Percentiles rank a stretch among this genome's conserved stretches.
Conservation (phyloP, 257 asterid species). For the Cinchona pubescens region DNA sequence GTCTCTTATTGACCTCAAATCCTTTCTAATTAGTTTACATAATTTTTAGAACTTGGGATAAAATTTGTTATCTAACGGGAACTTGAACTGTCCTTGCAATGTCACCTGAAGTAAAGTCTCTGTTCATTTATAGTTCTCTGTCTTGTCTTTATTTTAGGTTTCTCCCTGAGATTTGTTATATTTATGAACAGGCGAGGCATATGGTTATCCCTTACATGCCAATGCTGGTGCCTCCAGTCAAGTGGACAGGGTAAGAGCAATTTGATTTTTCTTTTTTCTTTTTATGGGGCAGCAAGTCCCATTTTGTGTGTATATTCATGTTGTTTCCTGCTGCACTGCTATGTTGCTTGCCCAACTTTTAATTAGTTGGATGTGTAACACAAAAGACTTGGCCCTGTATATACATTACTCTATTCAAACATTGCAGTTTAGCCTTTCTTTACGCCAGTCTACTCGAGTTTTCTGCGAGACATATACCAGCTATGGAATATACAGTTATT, state of each 20-base stretch:
- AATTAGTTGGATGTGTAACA: not conserved
- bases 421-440: not conserved
- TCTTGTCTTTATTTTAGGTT: not conserved
- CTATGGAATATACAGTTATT: not conserved
- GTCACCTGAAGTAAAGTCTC: not conserved
- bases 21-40: not conserved
- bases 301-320: not conserved
- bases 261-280: slow-evolving; percentile 11
- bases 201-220: slow-evolving; percentile 99
- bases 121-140: not conserved
- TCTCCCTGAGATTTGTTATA: slow-evolving; percentile 27
- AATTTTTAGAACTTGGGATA: not conserved
- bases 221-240: slow-evolving; percentile 89
- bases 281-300: slow-evolving; percentile 5
- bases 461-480: too few species aligned
- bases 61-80: not conserved
- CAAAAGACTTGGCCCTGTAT: not conserved
- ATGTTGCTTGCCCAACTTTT: slow-evolving; percentile 1
- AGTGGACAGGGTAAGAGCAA: slow-evolving; percentile 80
- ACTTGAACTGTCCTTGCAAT: not conserved
- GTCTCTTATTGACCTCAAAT: too few species aligned
- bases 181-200: slow-evolving; percentile 74
- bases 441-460: not conserved
- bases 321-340: not conserved
- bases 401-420: not conserved